Conservation (phyloP, 1,284 basidiomycete species). For the Rhodotorula sp. region DNA sequence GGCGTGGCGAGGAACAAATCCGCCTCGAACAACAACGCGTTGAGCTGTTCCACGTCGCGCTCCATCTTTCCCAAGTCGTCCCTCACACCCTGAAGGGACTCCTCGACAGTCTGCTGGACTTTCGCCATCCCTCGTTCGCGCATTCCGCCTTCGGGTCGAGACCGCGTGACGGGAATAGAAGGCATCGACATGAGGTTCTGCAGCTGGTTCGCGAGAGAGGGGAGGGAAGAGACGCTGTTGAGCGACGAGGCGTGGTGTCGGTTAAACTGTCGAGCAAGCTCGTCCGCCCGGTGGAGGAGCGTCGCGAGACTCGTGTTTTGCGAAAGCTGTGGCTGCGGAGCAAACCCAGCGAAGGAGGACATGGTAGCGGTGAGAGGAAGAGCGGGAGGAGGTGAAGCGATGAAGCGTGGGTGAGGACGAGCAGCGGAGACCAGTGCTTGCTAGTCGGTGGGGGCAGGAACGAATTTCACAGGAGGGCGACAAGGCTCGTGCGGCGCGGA, state of each 20-base stretch:
- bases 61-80: constrained; percentile 38
- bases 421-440: not conserved
- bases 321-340: not conserved
- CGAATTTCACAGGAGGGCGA: too few species aligned
- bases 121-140: constrained; percentile 38
- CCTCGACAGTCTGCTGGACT: constrained; percentile 38
- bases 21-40: constrained; percentile 32
- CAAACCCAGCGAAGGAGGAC: constrained; percentile 2
- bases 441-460: not conserved
- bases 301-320: constrained; percentile 21
- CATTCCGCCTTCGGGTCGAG: constrained; percentile 35
- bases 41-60: constrained; percentile 33
- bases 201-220: constrained; percentile 28
- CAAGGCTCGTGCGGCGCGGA: too few species aligned
- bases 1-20: constrained; percentile 36
- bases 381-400: not conserved
- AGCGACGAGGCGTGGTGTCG: constrained; percentile 29
- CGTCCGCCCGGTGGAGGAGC: constrained; percentile 37
- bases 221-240: constrained; percentile 28
- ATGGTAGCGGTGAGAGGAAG: not conserved
- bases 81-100: constrained; percentile 25
- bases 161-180: constrained; percentile 24
- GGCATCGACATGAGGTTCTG: constrained; percentile 37
- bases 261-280: constrained; percentile 34
- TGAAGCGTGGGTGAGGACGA: not conserved